Evolutionary conservation across 371 early-diverging fungal species (phyloP), one percentile per base, ranked within the genome.

Genomic region (Saksenaea vasiformis): DNA sequence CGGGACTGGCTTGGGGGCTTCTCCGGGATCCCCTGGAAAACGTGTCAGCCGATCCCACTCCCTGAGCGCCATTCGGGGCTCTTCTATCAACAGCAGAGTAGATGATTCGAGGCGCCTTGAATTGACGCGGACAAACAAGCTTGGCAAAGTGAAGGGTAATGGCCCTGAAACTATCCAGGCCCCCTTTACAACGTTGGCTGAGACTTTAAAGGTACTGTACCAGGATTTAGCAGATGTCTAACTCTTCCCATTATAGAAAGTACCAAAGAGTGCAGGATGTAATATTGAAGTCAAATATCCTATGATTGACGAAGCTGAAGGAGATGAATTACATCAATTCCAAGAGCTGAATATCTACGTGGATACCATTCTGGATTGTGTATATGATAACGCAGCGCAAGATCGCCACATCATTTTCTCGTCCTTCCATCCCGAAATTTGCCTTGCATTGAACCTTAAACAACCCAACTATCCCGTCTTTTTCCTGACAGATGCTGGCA

Each of bases 231-330:
- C 51, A 64, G 22, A 39, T 17, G 26, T 65, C 38, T 27, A 39
- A 47, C 22, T 34, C 35, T 31, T 17, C 22, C 9, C 13, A 43
- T 54, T 28, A 55, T 62, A 84, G 83, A 79, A 81, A 22, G 91
- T 95, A 7, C 96, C 97, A 0, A 71, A 77, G 13, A 62, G 80
- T 5, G 85, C 92, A 11, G 98, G 96, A 8, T 95, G 97, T 67
- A 97, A 98, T 66, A 91, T 99, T 60, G 99, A 99, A 75, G 87
- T 98, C 67, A 99, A 99, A 76, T 98, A 98, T 68, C 98, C 98
- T 0, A 89, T 91, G 86, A 76, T 88, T 17, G 90, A 94, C 62
- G 97, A 98, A 69, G 91, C 93, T 13, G 93, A 93, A 73, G 81
- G 79, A 26, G 89, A 88, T 39, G 83, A 87, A 28, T 64, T 89